A percentile compares a stretch with the other conserved stretches of the same genome.
These are phyloP conservation scores for Phytopythium vexans DNA, from an alignment of 352 stramenopile species.

Conservation along the genomic window DNA sequence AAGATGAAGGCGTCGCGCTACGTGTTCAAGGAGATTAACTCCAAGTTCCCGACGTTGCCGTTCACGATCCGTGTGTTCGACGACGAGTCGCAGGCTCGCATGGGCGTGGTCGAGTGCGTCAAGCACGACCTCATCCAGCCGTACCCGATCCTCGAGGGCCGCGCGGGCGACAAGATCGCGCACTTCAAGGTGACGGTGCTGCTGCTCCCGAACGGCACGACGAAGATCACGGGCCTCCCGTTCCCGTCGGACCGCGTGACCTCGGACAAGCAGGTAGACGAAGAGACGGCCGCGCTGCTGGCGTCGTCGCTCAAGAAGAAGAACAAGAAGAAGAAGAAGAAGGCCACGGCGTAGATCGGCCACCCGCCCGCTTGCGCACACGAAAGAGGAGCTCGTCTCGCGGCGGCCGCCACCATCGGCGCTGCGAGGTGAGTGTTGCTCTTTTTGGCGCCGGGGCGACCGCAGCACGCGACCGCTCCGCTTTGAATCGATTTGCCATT, in stretches of 20 bases:
- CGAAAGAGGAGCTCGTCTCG: no score
- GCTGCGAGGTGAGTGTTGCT: no score
- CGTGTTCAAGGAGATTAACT: slow-evolving; percentile 97
- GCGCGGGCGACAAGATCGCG: slow-evolving; percentile 93
- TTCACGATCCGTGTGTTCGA: slow-evolving; percentile 97
- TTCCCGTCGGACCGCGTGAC: slow-evolving; percentile 89
- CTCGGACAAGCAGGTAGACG: slow-evolving; percentile 92
- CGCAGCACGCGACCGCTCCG: no score
- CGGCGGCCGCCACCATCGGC: no score
- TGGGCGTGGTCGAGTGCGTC: slow-evolving; percentile 98
- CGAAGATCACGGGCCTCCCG: slow-evolving; percentile 94
- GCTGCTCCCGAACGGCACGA: slow-evolving; percentile 94
- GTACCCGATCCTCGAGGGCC: slow-evolving; percentile 97
- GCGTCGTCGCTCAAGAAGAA: slow-evolving; percentile 94
- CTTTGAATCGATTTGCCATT: no score
- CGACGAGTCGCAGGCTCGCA: slow-evolving; percentile 94
- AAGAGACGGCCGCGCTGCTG: slow-evolving; percentile 90
- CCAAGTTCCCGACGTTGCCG: slow-evolving; percentile 97
- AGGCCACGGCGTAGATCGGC: slow-evolving; percentile 34
- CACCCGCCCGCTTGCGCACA: no score
- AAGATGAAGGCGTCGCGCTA: slow-evolving; percentile 95
- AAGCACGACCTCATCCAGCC: slow-evolving; percentile 96
- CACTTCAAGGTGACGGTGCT: slow-evolving; percentile 99
- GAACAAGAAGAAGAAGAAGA: slow-evolving; percentile 95
- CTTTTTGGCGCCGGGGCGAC: no score